These are phyloP conservation scores for Dovyalis caffra DNA, from an alignment of 345 rosid genomes.

Conservation along the genomic window DNA sequence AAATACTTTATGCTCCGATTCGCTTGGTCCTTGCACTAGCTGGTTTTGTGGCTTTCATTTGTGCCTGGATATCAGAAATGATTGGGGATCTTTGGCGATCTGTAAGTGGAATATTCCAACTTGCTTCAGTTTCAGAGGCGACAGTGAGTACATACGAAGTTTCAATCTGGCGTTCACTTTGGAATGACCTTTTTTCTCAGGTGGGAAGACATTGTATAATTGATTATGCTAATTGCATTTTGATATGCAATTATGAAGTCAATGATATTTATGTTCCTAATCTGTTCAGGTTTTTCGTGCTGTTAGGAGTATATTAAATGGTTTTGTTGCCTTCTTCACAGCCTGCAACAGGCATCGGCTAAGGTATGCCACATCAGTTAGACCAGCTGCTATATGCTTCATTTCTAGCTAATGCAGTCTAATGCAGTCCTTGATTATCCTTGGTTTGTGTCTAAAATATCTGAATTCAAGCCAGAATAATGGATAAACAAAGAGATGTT, in stretches of 20 bases:
- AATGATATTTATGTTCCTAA: slow-evolving; percentile 16
- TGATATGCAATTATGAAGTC: background rate
- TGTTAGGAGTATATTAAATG: slow-evolving; percentile 81
- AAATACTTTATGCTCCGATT: slow-evolving; percentile 62
- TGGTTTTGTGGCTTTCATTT: slow-evolving; percentile 42
- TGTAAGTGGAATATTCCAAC: slow-evolving; percentile 45
- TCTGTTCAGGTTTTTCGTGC: slow-evolving; percentile 83
- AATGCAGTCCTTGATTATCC: background rate
- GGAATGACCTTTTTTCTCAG: slow-evolving; percentile 98
- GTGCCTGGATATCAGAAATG: slow-evolving; percentile 40
- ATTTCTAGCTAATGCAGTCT: background rate
- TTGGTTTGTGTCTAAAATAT: background rate
- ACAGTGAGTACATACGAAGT: slow-evolving; percentile 61
- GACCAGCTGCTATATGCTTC: background rate
- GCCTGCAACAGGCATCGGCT: slow-evolving; percentile 99
- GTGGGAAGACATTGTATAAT: slow-evolving; percentile 31
- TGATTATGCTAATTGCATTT: background rate
- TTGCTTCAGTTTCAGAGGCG: slow-evolving; percentile 63
- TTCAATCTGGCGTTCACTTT: slow-evolving; percentile 85
- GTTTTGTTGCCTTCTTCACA: slow-evolving; percentile 79
- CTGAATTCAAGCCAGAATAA: background rate
- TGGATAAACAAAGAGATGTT: background rate
- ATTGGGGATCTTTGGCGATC: slow-evolving; percentile 57
- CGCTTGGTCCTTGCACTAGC: slow-evolving; percentile 55
- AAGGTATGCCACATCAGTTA: slow-evolving; percentile 44